Evolutionary conservation across 768 basidiomycete genomes (phyloP), one percentile per base, ranked within the genome.

Genomic region (Paxillus involutus): DNA sequence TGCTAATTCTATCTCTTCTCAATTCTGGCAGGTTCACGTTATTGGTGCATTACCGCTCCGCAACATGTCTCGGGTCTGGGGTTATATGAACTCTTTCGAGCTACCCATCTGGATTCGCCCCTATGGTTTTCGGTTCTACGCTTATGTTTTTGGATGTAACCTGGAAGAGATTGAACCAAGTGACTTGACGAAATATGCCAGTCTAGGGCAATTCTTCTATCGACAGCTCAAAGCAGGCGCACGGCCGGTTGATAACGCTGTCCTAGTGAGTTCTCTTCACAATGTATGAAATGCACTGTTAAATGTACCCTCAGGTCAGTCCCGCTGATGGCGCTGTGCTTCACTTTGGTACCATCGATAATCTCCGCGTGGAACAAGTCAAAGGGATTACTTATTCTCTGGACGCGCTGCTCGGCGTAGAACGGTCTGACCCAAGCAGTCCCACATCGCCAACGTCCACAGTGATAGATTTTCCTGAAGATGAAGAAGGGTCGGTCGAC

Each of bases 371-470:
- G 48, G 95, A 97, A 67, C 95, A 98, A 71, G 92, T 99, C 65
- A 99, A 99, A 72, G 97, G 97, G 14, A 88, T 96, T 58, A 97
- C 94, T 0, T 99, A 99, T 66, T 97, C 94, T 1, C 81, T 99
- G 12, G 91, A 97, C 57, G 94, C 95, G 0, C 77, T 99, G 0
- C 84, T 99, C 14, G 97, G 97, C 36, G 79, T 86, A 32, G 83
- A 88, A 53, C 73, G 77, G 19, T 39, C 60, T 41, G 60, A 60
- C 41, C 79, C 80, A 12, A 75, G 74, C 16, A 75, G 74, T 7
- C 75, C 79, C 0, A 67, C 69, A 16, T 72, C 81, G 8, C 69
- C 73, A 4, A 66, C 77, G 2, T 71, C 77, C 17, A 71, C 72
- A 17, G 57, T 76, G 24, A 61, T 79, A 45, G 70, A 78, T 3